A percentile compares a stretch with the other conserved stretches of the same genome.
Evolutionary conservation across 2,329 filamentous ascomycete genomes (phyloP).

Genomic region (Arthrobotrys megalospora): DNA sequence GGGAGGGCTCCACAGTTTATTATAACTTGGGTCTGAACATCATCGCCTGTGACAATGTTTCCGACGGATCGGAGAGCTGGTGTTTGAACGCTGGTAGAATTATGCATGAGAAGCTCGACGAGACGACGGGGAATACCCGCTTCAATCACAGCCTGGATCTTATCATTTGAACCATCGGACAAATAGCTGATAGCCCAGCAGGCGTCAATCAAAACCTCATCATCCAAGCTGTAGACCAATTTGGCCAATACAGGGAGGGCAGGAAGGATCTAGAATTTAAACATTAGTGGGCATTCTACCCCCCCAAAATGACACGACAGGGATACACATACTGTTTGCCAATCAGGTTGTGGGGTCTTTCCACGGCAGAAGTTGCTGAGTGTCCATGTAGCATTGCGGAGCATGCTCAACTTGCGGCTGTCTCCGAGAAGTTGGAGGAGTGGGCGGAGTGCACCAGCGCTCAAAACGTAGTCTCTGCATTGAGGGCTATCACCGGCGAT

Average conservation of each 20-base stretch:
- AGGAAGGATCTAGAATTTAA: conserved; percentile 81
- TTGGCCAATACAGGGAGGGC: conserved; percentile 95
- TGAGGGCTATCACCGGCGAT: conserved; percentile 98
- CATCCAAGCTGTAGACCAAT: conserved; percentile 97
- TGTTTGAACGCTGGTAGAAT: conserved; percentile 97
- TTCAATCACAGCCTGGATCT: conserved; percentile 99
- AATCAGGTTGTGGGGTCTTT: conserved; percentile 98
- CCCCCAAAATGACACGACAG: not conserved
- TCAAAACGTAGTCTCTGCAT: conserved; percentile 96
- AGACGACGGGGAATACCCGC: conserved; percentile 95
- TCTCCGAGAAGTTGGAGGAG: conserved; percentile 91
- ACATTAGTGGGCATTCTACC: not conserved
- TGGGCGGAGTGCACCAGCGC: conserved; percentile 90
- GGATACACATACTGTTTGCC: conserved; percentile 82
- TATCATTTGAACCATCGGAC: conserved; percentile 97
- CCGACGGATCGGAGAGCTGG: conserved; percentile 96
- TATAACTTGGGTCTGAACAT: conserved; percentile 98
- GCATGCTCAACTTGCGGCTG: conserved; percentile 99
- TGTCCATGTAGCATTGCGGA: conserved; percentile 98
- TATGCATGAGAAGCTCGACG: conserved; percentile 97
- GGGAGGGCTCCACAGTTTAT: conserved; percentile 97
- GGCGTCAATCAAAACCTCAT: conserved; percentile 97
- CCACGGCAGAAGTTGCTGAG: conserved; percentile 99
- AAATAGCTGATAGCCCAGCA: conserved; percentile 99
- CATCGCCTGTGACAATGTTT: conserved; percentile 98